These are phyloP conservation scores for Kwoniella pini DNA, from an alignment of 768 basidiomycete species.

Conservation along the genomic window DNA sequence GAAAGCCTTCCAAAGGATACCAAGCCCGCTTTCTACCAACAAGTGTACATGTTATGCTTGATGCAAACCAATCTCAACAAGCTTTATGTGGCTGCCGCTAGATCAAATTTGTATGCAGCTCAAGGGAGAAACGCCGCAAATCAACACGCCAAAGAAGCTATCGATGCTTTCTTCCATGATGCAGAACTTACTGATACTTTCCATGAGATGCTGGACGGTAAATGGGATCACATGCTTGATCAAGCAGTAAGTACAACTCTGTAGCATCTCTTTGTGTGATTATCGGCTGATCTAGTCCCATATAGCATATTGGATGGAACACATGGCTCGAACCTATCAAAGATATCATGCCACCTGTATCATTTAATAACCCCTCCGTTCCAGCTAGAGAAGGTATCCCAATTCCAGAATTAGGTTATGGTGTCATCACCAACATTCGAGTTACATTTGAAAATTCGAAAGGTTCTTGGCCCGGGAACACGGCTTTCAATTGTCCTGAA, in stretches of 20 bases:
- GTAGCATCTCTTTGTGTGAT: background rate
- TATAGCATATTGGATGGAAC: constrained; percentile 52
- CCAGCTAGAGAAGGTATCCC: constrained; percentile 58
- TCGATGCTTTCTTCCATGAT: constrained; percentile 64
- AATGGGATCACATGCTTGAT: constrained; percentile 76
- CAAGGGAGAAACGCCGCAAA: constrained; percentile 69
- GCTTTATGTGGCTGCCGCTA: constrained; percentile 61
- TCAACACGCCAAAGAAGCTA: constrained; percentile 61
- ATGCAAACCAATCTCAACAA: constrained; percentile 64
- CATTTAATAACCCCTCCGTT: constrained; percentile 59
- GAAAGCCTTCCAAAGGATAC: constrained; percentile 59
- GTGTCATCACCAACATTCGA: constrained; percentile 66
- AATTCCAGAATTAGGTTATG: constrained; percentile 52
- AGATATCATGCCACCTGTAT: constrained; percentile 58
- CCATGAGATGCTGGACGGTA: constrained; percentile 63
- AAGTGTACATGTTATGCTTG: constrained; percentile 58
- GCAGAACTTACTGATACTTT: constrained; percentile 66
- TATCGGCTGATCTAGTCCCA: background rate
- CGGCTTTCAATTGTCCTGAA: constrained; percentile 62
- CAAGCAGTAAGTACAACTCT: constrained; percentile 62
- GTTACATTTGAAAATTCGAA: constrained; percentile 64
- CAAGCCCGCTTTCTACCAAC: constrained; percentile 69
- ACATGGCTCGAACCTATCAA: constrained; percentile 68
- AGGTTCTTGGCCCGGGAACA: constrained; percentile 72
- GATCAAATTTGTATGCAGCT: constrained; percentile 65